These are phyloP conservation scores for Aspergillus panamensis DNA, from an alignment of 495 filamentous ascomycete species.

Conservation along the genomic window DNA sequence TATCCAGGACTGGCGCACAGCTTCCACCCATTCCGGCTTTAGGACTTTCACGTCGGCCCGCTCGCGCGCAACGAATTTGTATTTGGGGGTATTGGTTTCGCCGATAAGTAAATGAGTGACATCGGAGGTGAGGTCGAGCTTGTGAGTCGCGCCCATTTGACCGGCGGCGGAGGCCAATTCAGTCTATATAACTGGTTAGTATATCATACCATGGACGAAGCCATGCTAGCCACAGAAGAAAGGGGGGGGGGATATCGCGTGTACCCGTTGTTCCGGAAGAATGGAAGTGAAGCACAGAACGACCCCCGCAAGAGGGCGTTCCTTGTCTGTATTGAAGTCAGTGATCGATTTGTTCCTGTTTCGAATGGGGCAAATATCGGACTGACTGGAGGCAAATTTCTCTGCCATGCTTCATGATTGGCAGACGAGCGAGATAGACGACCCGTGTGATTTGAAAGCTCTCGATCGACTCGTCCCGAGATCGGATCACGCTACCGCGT, in stretches of 20 bases:
- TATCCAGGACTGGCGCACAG: conserved; percentile 78
- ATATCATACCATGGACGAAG: not conserved
- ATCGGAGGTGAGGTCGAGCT: conserved; percentile 89
- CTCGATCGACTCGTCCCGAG: too few relatives aligned
- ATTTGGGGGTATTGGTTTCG: conserved; percentile 82
- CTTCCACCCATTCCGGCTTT: conserved; percentile 75
- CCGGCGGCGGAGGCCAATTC: conserved; percentile 62
- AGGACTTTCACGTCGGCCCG: conserved; percentile 80
- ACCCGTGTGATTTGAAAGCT: not conserved
- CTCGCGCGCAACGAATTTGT: conserved; percentile 89
- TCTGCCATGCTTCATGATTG: conserved; percentile 47
- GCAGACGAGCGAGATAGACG: conserved; percentile 1
- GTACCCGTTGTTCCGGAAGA: conserved; percentile 73
- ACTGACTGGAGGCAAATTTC: conserved; percentile 36
- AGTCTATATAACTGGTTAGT: conserved; percentile 48
- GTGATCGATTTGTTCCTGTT: conserved; percentile 4
- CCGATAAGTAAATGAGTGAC: conserved; percentile 94
- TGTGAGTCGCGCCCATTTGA: conserved; percentile 83
- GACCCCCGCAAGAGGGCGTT: conserved; percentile 70
- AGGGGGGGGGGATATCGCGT: conserved; percentile 14
- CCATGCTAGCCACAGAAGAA: not conserved
- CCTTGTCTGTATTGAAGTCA: conserved; percentile 37
- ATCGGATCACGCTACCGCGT: too few relatives aligned
- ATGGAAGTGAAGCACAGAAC: conserved; percentile 92
- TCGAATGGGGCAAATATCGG: not conserved